These are phyloP conservation scores for Besnoitia besnoiti DNA, from an alignment of 169 alveolate species.

Conservation along the genomic window DNA sequence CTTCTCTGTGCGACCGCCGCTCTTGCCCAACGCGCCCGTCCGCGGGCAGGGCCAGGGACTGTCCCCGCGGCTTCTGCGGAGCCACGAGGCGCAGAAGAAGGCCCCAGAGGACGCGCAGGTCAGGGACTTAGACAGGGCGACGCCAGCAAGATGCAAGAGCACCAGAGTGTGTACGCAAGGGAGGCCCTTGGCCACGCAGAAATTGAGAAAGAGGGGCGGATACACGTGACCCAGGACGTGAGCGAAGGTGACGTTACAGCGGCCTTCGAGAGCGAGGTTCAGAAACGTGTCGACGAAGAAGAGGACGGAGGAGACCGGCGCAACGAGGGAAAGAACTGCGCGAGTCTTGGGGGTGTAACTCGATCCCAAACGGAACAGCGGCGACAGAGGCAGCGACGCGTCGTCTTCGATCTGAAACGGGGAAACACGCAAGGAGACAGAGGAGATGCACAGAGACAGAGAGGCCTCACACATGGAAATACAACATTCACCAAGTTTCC, in stretches of 20 bases:
- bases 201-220: not conserved
- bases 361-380: not conserved
- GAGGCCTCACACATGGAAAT: too few species aligned
- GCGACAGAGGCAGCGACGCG: not conserved
- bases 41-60: not conserved
- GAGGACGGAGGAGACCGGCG: not conserved
- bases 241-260: not conserved
- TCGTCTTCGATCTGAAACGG: constrained; percentile 9
- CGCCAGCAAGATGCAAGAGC: not conserved
- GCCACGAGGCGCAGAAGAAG: not conserved
- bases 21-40: not conserved
- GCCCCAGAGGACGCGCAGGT: not conserved
- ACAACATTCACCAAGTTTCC: too few species aligned
- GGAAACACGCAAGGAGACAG: not conserved
- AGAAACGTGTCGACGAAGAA: constrained; percentile 1
- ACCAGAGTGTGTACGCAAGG: not conserved
- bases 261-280: not conserved
- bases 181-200: not conserved
- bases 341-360: not conserved
- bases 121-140: not conserved
- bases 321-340: not conserved
- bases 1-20: not conserved
- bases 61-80: not conserved
- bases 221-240: not conserved
- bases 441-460: not conserved